Evolutionary conservation across 805 yeast genomes (phyloP), one percentile per base, ranked within the genome.

Genomic region (Candida argentea): DNA sequence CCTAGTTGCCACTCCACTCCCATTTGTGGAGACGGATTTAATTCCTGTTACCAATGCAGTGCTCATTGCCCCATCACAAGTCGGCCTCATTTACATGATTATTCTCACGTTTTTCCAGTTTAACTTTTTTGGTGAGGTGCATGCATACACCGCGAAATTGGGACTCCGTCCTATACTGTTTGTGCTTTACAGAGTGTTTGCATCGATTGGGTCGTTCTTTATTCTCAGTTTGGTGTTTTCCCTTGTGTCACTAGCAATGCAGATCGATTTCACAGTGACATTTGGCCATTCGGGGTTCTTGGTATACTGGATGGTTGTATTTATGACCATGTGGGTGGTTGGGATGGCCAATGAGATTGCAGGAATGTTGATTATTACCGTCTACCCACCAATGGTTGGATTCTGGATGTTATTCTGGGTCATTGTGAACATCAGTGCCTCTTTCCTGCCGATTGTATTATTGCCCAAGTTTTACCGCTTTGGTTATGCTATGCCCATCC

Each of bases 341-440:
- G 93, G 93, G 33, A 71, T 79, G 24, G 75, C 78, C 17, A 78
- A 76, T 44, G 91, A 82, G 50, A 71, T 76, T 36, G 54, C 68
- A 40, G 73, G 75, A 1, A 45, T 73, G 48, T 18, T 79, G 5
- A 46, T 68, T 5, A 55, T 76, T 26, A 51, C 73, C 5, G 31
- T 58, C 10, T 61, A 63, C 28, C 89, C 91, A 1, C 84, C 85
- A 16, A 40, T 66, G 29, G 38, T 77, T 27, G 86, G 87, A 0
- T 70, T 78, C 42, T 53, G 54, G 52, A 44, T 55, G 32, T 44
- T 56, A 24, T 38, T 48, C 32, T 39, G 37, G 34, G 41, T 56
- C 23, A 50, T 56, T 9, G 19, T 42, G 22, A 55, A 55, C 29
- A 50, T 56, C 6, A 33, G 57, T 3, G 44, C 57, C 2, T 44